Base-by-base conservation (phyloP, 805 yeast genomes). In the Groenewaldozyma tartarivorans region DNA sequence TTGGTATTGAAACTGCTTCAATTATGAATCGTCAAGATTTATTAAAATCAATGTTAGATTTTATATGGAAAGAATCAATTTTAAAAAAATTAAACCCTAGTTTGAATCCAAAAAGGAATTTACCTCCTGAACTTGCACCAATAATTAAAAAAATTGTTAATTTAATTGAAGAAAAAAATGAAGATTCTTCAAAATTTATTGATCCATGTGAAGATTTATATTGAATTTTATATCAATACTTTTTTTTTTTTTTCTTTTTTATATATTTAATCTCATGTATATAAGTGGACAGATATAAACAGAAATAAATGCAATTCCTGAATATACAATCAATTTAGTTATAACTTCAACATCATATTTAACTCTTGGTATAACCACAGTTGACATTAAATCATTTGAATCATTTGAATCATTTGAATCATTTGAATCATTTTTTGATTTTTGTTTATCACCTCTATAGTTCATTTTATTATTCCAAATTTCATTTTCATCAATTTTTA, bases 271-370 rank as follows among this genome's bases (percentile, higher is more conserved):
- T 13, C 18, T n/a, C 5, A 19, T 16, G 39, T 48, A 55, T 1
- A 54, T 22, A n/a, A 39, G 19, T 19, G 47, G 48, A 18, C 48
- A 41, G 15, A 41, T 24, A 33, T 44, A 45, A 17, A 72, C 59
- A 0, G 82, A 80, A 24, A 72, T 60, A 20, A 67, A 52, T 0
- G 92, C 72, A 21, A 90, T 75, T 0, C 97, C 97, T 1, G 83
- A 79, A 61, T 90, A 90, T 1, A 87, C 82, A 15, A 81, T 61
- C 46, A 83, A 64, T 52, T 94, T 70, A 6, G 92, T 87, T 24
- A 84, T 61, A 2, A 85, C 81, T 46, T 81, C 90, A 22, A 81
- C 78, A 42, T 78, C 87, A 50, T 80, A 79, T 37, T 88, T 69
- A 2, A 53, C 55, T 16, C 68, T 57, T 2, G 65, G 66, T 9